Base-by-base conservation (phyloP, 2,329 filamentous ascomycete species). In the Hypomyces perniciosus region DNA sequence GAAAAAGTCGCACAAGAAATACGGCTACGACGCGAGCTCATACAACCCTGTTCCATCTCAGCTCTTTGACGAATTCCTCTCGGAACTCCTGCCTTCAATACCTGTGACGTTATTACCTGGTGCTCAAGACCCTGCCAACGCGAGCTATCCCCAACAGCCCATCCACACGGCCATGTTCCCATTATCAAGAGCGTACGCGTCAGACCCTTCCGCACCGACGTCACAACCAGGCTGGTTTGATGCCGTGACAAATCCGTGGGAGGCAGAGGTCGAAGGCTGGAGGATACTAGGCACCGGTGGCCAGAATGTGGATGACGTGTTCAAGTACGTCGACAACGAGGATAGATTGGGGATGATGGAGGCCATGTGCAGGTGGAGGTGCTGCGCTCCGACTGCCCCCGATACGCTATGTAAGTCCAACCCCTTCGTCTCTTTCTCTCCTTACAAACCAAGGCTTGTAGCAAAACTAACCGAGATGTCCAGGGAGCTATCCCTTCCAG, bases 401-500 rank as follows among this genome's bases (percentile, higher is more conserved):
- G 95, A 99, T 68, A 99, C 95, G 0, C 66, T 99, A 40, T 96
- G 90, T 92, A 76, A 76, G 87, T 46, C 4, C 31, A 4, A 4
- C 29, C n/a, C 2, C 8, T 34, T 46, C 2, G 3, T 26, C 29
- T 46, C 7, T 8, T 8, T n/a, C 28, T 51, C 28, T 47, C 29
- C 47, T n/a, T 30, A 31, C 41, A 29, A 27, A 20, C 27, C 29
- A 29, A 38, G 26, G 8, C 10, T 20, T 28, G 59, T 65, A 44
- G 64, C 51, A 8, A 3, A 13, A 4, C 12, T 1, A n/a, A 31
- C 20, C 20, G 20, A 20, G 20, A 20, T 20, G 20, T 5, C 1
- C 54, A 91, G 89, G 89, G 88, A 91, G 88, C 63, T 99, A 97
- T 64, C 93, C 93, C 0, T 99, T 96, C 69, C 91, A 97, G 68